Conservation (phyloP, 306 rosid species). For the Malus orientalis region DNA sequence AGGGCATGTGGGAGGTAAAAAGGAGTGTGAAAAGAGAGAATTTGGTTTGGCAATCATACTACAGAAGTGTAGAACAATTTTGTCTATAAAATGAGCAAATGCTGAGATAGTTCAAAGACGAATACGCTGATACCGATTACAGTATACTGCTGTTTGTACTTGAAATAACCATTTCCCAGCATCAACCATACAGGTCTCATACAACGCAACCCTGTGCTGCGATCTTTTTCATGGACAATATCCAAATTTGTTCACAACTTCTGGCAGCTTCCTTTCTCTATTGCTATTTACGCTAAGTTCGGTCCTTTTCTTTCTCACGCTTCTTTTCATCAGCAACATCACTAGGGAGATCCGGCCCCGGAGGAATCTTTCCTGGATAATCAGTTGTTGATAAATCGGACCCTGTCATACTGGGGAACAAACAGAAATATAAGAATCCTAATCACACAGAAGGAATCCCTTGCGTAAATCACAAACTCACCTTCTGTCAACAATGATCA, state of each 20-base stretch:
- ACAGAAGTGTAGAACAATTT: not conserved
- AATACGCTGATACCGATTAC: too few species aligned
- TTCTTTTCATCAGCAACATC: slow-evolving; percentile 28
- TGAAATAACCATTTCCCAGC: not conserved
- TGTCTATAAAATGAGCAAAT: too few species aligned
- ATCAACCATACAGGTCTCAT: not conserved
- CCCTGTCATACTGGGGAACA: slow-evolving; percentile 39
- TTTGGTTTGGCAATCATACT: not conserved
- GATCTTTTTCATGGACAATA: not conserved
- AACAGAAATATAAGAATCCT: slow-evolving; percentile 18
- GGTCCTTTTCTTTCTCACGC: slow-evolving; percentile 18
- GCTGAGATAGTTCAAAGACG: too few species aligned
- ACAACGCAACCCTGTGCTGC: not conserved
- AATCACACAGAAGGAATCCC: not conserved
- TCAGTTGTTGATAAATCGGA: slow-evolving; percentile 47
- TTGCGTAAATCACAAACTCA: slow-evolving; percentile 15
- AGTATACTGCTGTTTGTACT: not conserved
- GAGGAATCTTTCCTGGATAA: slow-evolving; percentile 61
- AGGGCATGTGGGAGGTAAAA: too few species aligned
- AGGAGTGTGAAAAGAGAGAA: too few species aligned
- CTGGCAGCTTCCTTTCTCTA: not conserved
- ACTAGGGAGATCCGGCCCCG: slow-evolving; percentile 47
- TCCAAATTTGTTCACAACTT: not conserved
- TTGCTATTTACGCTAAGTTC: not conserved
- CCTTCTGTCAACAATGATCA: slow-evolving; percentile 55